Conservation (phyloP, 371 early-diverging fungal species). For the Apophysomyces variabilis region DNA sequence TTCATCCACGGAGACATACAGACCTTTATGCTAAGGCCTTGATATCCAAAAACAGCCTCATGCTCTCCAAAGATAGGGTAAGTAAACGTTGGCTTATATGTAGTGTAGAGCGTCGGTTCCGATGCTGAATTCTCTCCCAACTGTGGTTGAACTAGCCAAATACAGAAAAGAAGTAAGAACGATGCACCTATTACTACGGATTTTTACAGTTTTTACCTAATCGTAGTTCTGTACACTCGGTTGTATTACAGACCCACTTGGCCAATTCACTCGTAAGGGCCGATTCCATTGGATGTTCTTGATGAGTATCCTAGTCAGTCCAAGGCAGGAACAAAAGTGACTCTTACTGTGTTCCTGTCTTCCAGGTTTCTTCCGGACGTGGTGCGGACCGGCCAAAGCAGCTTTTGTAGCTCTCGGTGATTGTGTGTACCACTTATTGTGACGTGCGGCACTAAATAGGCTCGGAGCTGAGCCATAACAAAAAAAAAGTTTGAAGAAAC, state of each 20-base stretch:
- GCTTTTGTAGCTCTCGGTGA: too few species aligned
- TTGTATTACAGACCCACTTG: slow-evolving; percentile 42
- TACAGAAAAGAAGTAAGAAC: not conserved
- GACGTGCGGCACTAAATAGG: not conserved
- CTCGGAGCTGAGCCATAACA: too few species aligned
- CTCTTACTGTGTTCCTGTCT: not conserved
- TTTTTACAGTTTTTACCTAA: slow-evolving; percentile 15
- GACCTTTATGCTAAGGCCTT: slow-evolving; percentile 74
- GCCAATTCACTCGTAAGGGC: slow-evolving; percentile 19
- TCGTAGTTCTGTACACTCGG: slow-evolving; percentile 24
- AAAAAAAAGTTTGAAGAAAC: too few species aligned
- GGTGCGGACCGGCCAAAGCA: too few species aligned
- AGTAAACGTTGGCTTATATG: slow-evolving; percentile 78
- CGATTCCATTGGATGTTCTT: slow-evolving; percentile 1
- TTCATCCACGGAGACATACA: slow-evolving; percentile 1
- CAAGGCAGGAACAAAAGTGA: not conserved
- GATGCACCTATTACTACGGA: not conserved
- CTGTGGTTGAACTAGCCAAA: slow-evolving; percentile 18
- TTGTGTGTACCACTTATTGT: not conserved
- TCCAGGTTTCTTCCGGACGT: not conserved
- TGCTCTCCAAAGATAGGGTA: slow-evolving; percentile 92
- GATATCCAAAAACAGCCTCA: slow-evolving; percentile 88
- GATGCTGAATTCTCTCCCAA: slow-evolving; percentile 4
- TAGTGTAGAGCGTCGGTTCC: slow-evolving; percentile 19
- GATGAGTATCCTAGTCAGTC: not conserved